Percentiles rank a stretch among this genome's conserved stretches.
Evolutionary conservation across 2,329 filamentous ascomycete genomes (phyloP).

Genomic region (Purpureocillium lavendulum): DNA sequence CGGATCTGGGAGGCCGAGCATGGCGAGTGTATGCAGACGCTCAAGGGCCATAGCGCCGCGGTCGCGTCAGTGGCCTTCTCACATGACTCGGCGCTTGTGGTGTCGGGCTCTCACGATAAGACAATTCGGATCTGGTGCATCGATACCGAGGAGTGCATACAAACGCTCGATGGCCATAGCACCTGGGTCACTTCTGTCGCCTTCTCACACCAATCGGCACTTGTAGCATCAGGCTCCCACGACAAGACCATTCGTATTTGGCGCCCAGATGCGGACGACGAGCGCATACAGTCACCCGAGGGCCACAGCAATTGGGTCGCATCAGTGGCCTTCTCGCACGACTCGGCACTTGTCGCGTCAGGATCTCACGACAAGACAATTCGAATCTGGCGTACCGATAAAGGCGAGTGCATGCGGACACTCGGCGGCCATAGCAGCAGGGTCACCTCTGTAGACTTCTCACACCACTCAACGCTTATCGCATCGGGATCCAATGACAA

Average conservation of each 20-base stretch:
- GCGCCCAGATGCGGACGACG: conserved; percentile 1
- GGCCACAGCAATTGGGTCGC: too few relatives aligned
- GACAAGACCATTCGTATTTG: conserved; percentile 3
- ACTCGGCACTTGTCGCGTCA: conserved; percentile 3
- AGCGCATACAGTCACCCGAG: background rate
- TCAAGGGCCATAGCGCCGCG: background rate
- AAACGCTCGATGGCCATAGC: too few relatives aligned
- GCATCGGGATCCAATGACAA: conserved; percentile 4
- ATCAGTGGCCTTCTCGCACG: conserved; percentile 2
- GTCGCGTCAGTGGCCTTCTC: conserved; percentile 1
- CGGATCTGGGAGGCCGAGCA: conserved; percentile 3
- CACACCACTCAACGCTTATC: background rate
- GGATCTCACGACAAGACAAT: background rate
- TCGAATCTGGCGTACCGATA: too few relatives aligned
- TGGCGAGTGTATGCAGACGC: background rate
- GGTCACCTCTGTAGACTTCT: conserved; percentile 1
- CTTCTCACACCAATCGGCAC: conserved; percentile 1
- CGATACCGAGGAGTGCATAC: too few relatives aligned
- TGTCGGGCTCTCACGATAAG: conserved; percentile 2
- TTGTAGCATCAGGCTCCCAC: conserved; percentile 4
- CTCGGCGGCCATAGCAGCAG: too few relatives aligned
- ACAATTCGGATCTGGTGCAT: too few relatives aligned
- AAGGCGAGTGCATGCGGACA: too few relatives aligned
- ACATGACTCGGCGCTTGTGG: conserved; percentile 1
- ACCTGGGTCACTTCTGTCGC: background rate